Evolutionary conservation across 805 yeast species (phyloP).

Genomic region (Wickerhamomyces subpelliculosus): DNA sequence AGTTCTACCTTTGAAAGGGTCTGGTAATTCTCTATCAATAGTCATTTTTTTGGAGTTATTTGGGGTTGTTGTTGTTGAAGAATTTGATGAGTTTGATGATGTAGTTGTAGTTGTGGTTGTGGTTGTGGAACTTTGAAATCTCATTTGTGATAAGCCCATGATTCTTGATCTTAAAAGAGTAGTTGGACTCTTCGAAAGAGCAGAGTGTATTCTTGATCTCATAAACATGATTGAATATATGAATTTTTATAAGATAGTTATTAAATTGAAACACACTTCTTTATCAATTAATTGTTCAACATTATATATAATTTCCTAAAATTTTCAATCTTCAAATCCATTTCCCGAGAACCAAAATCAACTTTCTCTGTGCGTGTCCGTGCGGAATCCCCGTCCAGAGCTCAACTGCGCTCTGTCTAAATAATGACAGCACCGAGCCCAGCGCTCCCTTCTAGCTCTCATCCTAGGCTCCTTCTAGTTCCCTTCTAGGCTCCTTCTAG

Average conservation of each 20-base stretch:
- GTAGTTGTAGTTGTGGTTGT: neutral
- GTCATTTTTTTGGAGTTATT: conserved; percentile 7
- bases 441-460: no score
- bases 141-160: neutral
- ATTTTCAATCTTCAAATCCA: no score
- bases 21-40: conserved; percentile 75
- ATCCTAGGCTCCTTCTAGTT: no score
- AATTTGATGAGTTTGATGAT: no score
- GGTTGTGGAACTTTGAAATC: neutral
- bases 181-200: neutral
- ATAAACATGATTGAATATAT: neutral
- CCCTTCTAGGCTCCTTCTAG: no score
- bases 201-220: neutral
- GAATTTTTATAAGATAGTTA: neutral
- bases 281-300: no score
- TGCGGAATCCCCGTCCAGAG: no score
- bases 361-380: no score
- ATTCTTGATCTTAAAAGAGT: neutral
- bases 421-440: no score
- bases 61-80: neutral
- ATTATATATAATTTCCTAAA: no score
- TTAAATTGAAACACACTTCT: neutral
- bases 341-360: no score
- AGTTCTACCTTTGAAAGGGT: conserved; percentile 53
- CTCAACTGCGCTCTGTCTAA: no score